Evolutionary conservation across 139 green algal species (phyloP), one percentile per base, ranked within the genome.

Genomic region (Diplosphaera chodatii): DNA sequence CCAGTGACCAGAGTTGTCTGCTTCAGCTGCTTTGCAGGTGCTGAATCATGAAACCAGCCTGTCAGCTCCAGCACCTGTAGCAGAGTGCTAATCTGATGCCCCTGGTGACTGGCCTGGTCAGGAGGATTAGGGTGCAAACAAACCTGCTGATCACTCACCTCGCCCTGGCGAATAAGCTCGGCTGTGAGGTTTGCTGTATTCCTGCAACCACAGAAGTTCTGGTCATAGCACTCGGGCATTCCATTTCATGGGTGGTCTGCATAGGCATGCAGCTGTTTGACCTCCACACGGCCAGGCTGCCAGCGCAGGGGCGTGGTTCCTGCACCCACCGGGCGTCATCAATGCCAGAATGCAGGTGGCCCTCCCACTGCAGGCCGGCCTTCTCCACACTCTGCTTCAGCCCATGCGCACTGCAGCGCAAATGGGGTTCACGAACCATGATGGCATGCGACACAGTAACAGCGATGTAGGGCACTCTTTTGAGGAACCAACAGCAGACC

Each of bases 111-210:
- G n/a, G n/a, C n/a, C n/a, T n/a, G n/a, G n/a, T n/a, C n/a, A n/a
- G n/a, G n/a, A n/a, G n/a, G n/a, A n/a, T n/a, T n/a, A n/a, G n/a
- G n/a, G n/a, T n/a, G n/a, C n/a, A n/a, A n/a, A n/a, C n/a, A n/a
- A n/a, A n/a, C n/a, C n/a, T n/a, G n/a, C n/a, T n/a, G n/a, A n/a
- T n/a, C n/a, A n/a, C 37, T 48, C 37, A 87, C 64, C 66, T 70
- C 66, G 4, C 80, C 80, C 28, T 63, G 30, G 30, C 59, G 63
- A 56, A 86, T 82, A 4, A 86, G 48, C 40, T 70, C 55, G 2
- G 74, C 40, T 0, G 73, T 67, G 22, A 86, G 73, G n/a, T 63
- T 30, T 1, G 81, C 81, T 1, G 81, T 86, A 67, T 86, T 87
- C 37, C 28, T 66, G 2, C 48, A 59, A 10, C 16, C 13, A 23